Evolutionary conservation across 2,329 filamentous ascomycete genomes (phyloP).

Genomic region (Phialophora verrucosa): DNA sequence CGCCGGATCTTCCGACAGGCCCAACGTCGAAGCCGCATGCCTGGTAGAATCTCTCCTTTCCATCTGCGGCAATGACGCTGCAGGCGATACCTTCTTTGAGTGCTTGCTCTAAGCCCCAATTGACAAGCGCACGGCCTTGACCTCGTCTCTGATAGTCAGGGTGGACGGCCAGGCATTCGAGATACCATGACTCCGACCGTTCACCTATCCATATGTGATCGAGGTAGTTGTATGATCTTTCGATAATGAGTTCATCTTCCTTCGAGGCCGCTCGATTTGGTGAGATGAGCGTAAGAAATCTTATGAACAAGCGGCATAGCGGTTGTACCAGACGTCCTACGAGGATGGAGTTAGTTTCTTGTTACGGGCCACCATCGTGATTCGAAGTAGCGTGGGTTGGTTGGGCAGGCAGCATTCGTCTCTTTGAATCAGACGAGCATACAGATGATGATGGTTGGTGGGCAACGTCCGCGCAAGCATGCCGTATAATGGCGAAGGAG

Average conservation of each 20-base stretch:
- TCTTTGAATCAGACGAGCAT: background rate
- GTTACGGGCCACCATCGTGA: background rate
- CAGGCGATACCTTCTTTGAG: conserved; percentile 31
- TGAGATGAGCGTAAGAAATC: conserved; percentile 39
- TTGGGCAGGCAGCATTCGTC: background rate
- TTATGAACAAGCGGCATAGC: conserved; percentile 48
- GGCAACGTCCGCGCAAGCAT: background rate
- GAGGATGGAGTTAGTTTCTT: background rate
- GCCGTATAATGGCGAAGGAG: background rate
- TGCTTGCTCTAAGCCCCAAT: conserved; percentile 48
- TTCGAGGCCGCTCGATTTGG: conserved; percentile 34
- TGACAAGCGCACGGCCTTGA: conserved; percentile 48
- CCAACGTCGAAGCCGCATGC: conserved; percentile 44
- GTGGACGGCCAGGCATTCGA: conserved; percentile 39
- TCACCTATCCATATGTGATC: conserved; percentile 42
- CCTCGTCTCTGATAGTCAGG: conserved; percentile 49
- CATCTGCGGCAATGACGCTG: conserved; percentile 50
- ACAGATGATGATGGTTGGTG: background rate
- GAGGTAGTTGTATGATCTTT: conserved; percentile 31
- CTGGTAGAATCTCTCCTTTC: conserved; percentile 51
- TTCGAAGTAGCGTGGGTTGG: background rate
- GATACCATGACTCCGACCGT: conserved; percentile 44
- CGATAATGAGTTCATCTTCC: conserved; percentile 31
- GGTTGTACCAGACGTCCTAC: conserved; percentile 46
- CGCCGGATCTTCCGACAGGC: conserved; percentile 33